Percentiles rank a stretch among this genome's conserved stretches.
Conservation (phyloP, 2,329 filamentous ascomycete genomes). For the Nigrograna mackinnonii region DNA sequence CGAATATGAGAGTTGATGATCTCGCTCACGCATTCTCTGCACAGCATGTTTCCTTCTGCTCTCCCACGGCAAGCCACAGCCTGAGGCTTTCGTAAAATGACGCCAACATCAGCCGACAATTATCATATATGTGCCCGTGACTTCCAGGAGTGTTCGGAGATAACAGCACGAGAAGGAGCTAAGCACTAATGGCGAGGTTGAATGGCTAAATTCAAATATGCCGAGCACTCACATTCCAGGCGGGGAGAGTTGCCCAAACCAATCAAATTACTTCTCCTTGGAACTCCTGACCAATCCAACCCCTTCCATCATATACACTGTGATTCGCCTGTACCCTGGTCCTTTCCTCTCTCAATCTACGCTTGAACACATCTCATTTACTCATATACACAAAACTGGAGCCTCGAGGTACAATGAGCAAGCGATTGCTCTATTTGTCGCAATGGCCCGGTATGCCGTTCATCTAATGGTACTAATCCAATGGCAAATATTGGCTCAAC, state of each 20-base stretch:
- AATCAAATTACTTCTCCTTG: slow-evolving; percentile 6
- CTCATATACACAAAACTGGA: slow-evolving; percentile 10
- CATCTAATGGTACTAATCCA: slow-evolving; percentile 12
- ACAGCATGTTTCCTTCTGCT: too few species aligned
- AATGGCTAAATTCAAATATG: slow-evolving; percentile 19
- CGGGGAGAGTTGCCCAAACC: slow-evolving; percentile 7
- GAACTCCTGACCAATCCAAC: slow-evolving; percentile 12
- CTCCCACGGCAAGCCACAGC: too few species aligned
- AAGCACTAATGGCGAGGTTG: not conserved
- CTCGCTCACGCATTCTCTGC: too few species aligned
- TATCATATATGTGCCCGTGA: too few species aligned
- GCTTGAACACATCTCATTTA: slow-evolving; percentile 15
- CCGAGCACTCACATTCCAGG: slow-evolving; percentile 8
- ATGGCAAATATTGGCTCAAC: slow-evolving; percentile 2
- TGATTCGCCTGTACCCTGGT: slow-evolving; percentile 7
- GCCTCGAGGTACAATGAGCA: slow-evolving; percentile 1
- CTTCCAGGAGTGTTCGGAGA: not conserved
- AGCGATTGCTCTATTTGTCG: slow-evolving; percentile 5
- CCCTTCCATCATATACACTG: slow-evolving; percentile 7
- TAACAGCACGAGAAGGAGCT: not conserved
- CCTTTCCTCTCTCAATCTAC: slow-evolving; percentile 15
- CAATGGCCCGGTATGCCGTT: slow-evolving; percentile 3
- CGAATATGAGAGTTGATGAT: too few species aligned
- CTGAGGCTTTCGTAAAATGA: too few species aligned
- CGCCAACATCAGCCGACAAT: too few species aligned